These are phyloP conservation scores for Pyricularia sp. DNA, from an alignment of 2,329 filamentous ascomycete genomes.

Conservation along the genomic window DNA sequence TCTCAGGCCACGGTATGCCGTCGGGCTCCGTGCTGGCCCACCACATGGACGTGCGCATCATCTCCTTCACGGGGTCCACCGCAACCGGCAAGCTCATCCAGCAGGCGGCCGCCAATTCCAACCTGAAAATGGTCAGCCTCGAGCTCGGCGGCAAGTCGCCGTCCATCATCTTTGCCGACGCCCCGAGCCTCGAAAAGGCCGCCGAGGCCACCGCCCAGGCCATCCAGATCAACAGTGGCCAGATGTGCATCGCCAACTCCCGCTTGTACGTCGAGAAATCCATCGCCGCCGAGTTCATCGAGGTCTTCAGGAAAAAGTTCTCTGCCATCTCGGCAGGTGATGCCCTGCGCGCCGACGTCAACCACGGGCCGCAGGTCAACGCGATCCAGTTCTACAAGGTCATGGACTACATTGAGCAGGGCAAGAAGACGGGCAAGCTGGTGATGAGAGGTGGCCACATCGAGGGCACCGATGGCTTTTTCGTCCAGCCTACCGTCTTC, in stretches of 20 bases:
- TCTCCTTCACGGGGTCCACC: constrained; percentile 50
- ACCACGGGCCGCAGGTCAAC: constrained; percentile 31
- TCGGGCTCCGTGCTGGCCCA: constrained; percentile 10
- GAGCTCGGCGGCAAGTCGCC: constrained; percentile 48
- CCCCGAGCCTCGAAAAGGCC: constrained; percentile 39
- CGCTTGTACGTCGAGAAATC: constrained; percentile 30
- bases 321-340: constrained; percentile 24
- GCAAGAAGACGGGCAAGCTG: constrained; percentile 14
- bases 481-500: constrained; percentile 27
- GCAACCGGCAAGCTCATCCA: constrained; percentile 45
- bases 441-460: constrained; percentile 14
- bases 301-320: constrained; percentile 32
- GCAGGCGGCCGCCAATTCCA: constrained; percentile 45
- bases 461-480: constrained; percentile 16
- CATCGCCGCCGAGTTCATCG: constrained; percentile 14
- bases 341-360: constrained; percentile 17
- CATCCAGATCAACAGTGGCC: constrained; percentile 31
- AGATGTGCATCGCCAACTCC: constrained; percentile 36
- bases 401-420: constrained; percentile 21
- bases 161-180: constrained; percentile 45
- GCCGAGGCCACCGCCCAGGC: constrained; percentile 29
- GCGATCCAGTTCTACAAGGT: constrained; percentile 27
- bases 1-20: constrained; percentile 45
- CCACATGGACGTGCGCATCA: constrained; percentile 36
- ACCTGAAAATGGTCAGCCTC: constrained; percentile 47